Evolutionary conservation across 2,329 filamentous ascomycete genomes (phyloP), one percentile per base, ranked within the genome.

Genomic region (Pyricularia sp.): DNA sequence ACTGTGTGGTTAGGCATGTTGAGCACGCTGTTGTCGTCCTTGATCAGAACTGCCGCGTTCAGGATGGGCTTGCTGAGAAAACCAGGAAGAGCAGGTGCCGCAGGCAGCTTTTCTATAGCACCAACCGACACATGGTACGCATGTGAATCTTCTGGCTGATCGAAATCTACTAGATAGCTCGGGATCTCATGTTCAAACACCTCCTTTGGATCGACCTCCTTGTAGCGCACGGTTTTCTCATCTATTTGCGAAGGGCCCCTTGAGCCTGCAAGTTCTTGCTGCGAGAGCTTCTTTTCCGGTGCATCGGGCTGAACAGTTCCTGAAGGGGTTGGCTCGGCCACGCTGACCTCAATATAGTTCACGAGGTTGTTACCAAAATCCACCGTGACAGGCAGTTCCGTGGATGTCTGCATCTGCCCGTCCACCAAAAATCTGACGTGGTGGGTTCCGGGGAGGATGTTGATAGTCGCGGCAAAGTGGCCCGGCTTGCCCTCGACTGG

Each of bases 1-100:
- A 98, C 93, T 0, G 95, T 97, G 76, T 99, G 94, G 75, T 98
- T 99, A 17, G 95, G 95, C 86, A 97, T 94, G 73, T 93, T 95
- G 72, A 99, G 82, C 71, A 99, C 95, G 80, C 94, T 97, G 79
- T 94, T 97, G 80, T 99, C 95, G 77, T 99, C 95, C 82, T 98
- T 98, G 85, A 97, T 93, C 7, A 94, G 89, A 30, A 92, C 93
- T 2, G 89, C 90, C 66, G 92, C 92, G 78, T 99, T 99, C 72
- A 99, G 81, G 70, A 99, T 97, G 36, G 94, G 95, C 81, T 97
- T 97, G 73, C 91, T 92, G 66, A 99, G 82, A 81, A 98, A 98
- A 66, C 95, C 88, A 0, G 95, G 95, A 64, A 99, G 84, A 72
- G 87, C 89, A 0, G 95, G 95, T 5, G 95, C 94, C 28, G 89